Conservation (phyloP, 2,329 filamentous ascomycete genomes). For the Epichloe gansuensis region DNA sequence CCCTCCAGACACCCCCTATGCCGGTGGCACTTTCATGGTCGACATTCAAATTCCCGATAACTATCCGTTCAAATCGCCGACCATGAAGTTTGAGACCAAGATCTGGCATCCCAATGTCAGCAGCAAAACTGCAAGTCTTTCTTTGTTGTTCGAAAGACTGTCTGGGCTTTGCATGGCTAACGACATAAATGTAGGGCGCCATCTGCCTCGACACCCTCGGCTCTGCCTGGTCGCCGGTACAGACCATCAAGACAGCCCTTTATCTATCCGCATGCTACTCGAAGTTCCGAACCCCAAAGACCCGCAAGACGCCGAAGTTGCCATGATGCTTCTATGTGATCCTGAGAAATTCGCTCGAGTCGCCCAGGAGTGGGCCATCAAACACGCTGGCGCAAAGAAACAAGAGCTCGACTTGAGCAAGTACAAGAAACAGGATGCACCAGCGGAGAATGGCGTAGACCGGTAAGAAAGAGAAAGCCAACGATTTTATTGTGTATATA, state of each 20-base stretch:
- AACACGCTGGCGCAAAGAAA: constrained; percentile 63
- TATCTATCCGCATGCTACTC: constrained; percentile 87
- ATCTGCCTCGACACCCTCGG: constrained; percentile 93
- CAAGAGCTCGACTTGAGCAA: constrained; percentile 25
- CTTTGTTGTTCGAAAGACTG: not conserved
- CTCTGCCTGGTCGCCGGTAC: constrained; percentile 84
- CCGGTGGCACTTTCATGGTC: constrained; percentile 69
- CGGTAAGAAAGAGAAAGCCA: constrained; percentile 15
- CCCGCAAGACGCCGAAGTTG: constrained; percentile 92
- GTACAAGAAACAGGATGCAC: constrained; percentile 23
- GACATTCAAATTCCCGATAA: constrained; percentile 79
- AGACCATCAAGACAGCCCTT: constrained; percentile 93
- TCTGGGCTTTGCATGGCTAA: not conserved
- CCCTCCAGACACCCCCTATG: constrained; percentile 87
- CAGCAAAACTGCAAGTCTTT: constrained; percentile 65
- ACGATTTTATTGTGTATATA: not conserved
- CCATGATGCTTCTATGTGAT: constrained; percentile 71
- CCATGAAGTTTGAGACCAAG: constrained; percentile 84
- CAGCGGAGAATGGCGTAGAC: constrained; percentile 9
- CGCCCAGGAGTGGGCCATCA: constrained; percentile 83
- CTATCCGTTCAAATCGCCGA: constrained; percentile 87
- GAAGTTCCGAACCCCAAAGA: constrained; percentile 91
- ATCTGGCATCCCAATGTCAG: constrained; percentile 98
- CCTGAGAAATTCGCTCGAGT: constrained; percentile 69
- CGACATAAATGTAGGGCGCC: constrained; percentile 53